Conservation (phyloP, 108 stramenopile species). For the Cyclotella choctawhatcheeana region DNA sequence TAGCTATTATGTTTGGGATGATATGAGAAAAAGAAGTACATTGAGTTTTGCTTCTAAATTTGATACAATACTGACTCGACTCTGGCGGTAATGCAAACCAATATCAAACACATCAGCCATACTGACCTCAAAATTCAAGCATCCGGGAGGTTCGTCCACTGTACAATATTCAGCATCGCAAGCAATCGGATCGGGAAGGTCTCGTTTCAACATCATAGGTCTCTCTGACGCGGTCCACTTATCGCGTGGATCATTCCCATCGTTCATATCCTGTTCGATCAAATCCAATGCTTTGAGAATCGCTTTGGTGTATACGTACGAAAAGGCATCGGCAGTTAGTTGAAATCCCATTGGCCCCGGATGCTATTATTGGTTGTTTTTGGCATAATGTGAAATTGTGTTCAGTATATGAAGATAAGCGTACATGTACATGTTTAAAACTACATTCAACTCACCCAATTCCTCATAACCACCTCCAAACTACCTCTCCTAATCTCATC, state of each 20-base stretch:
- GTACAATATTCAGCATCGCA: constrained; percentile 56
- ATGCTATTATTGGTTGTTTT: constrained; percentile 42
- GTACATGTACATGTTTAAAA: background rate
- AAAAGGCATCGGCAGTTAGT: constrained; percentile 55
- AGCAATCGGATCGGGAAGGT: constrained; percentile 49
- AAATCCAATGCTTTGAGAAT: constrained; percentile 51
- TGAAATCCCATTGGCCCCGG: constrained; percentile 62
- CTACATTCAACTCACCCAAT: constrained; percentile 29
- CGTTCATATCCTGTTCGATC: constrained; percentile 44
- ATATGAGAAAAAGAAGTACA: no score
- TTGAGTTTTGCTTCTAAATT: no score
- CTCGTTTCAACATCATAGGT: constrained; percentile 33
- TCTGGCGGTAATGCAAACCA: no score
- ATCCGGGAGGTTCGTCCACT: constrained; percentile 54
- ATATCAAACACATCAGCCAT: background rate
- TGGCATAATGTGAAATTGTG: background rate
- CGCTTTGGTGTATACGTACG: constrained; percentile 55
- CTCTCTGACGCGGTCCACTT: constrained; percentile 46
- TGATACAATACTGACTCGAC: no score
- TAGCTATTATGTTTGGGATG: no score
- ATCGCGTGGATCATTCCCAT: constrained; percentile 49
- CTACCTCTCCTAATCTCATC: constrained; percentile 36
- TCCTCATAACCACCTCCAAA: constrained; percentile 51
- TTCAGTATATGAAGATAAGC: background rate
- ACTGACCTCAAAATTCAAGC: constrained; percentile 54